Evolutionary conservation across 192 early-diverging fungal species (phyloP), one percentile per base, ranked within the genome.

Genomic region (Backusella sp.): DNA sequence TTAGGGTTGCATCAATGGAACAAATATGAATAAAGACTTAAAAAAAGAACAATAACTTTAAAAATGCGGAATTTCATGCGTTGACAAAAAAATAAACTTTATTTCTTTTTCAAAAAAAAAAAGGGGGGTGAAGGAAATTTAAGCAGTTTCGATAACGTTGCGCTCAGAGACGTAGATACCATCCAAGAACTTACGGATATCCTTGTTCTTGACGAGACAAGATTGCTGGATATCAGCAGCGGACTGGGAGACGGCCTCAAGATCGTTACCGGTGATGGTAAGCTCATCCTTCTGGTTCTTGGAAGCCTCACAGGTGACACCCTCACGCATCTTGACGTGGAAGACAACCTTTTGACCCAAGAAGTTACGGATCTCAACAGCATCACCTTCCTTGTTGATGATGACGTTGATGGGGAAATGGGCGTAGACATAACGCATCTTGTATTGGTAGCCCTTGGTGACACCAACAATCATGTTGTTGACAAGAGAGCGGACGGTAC

Each of bases 361-460:
- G 88, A 97, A 99, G 94, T 99, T 99, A 79, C 97, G 94, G 89
- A 99, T 94, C 89, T 99, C 96, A 53, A 97, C 91, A 7, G 86
- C 84, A 79, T 90, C 88, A 73, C 89, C 91, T 74, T 87, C 86
- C 74, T 94, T 88, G 73, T 86, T 80, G 76, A 98, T 92, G 84
- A 93, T 94, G 79, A 93, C 94, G 89, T 95, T 96, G 90, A 99
- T 99, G 86, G 97, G 97, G 88, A 99, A 99, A 92, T 99, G 97
- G 73, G 97, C 97, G 78, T 96, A 96, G 75, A 98, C 97, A 84
- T 94, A 97, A 78, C 96, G 94, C 93, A 99, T 95, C 92, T 97
- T 97, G 92, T 99, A 99, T 90, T 96, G 91, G 90, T 91, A 99
- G 49, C 97, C 97, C 86, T 97, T 95, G 86, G 97, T 99, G 73